Evolutionary conservation across 73 alveolate genomes (phyloP), one percentile per base, ranked within the genome.

Genomic region (Tetrahymena elliotti): DNA sequence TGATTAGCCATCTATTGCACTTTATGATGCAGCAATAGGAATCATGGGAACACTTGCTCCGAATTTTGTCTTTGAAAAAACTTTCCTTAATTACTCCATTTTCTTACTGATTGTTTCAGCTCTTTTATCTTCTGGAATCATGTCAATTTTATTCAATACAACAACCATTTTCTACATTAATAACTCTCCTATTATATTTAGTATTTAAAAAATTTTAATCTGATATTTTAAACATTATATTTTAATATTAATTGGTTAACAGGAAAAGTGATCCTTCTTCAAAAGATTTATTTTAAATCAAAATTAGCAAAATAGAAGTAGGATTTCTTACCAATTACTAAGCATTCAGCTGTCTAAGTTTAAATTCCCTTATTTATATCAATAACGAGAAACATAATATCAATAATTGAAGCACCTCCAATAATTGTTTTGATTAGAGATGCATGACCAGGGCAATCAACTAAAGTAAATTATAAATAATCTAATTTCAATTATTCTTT

Each of bases 391-490:
- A 99, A 97, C 98, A 99, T 98, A 54, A 98, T 93, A 94, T 99
- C 99, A 39, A 99, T 99, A 52, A 99, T 99, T 38, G 99, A 97
- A 33, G 99, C 99, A 38, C 99, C 99, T 88, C 99, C 99, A 53
- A 99, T 99, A 39, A 99, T 98, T 33, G 99, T 99, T 94, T 99
- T 98, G 97, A 99, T 98, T 52, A 99, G 97, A 24, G 99, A 98
- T 35, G 99, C 99, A 93, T 99, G 99, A 16, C 99, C 99, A 6
- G 99, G 99, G 84, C 99, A 99, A 97, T 99, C 99, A 41, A 99
- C 99, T 93, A 99, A 96, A 33, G 99, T 99, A 96, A 99, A 97
- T 96, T 98, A 98, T 84, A 97, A 95, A 94, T 83, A 97, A 83
- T 97, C 98, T 94, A 38, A 97, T 33, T 83, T 83, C 83, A 31